Base-by-base conservation (phyloP, 139 green algal genomes). In the Volvox africanus region DNA sequence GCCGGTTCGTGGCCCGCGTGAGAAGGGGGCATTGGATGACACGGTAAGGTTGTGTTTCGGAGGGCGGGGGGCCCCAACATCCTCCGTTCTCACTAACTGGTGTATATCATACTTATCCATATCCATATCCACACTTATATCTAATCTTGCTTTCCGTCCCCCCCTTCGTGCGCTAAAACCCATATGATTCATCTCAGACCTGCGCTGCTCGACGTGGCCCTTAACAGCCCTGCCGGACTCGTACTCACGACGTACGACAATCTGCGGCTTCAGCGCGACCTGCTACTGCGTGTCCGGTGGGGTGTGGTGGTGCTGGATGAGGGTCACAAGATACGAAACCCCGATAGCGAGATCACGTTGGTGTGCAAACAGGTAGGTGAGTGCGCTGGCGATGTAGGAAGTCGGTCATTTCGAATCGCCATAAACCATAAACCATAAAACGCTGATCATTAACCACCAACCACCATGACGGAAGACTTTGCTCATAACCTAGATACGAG, bases 321-420 rank as follows among this genome's bases (percentile, higher is more conserved):
- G 93, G 98, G 98, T 0, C 98, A 99, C 94, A 98, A 98, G 92
- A 99, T 99, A 55, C 93, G 97, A 36, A 99, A 99, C 94, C 98
- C 98, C 11, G 98, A 99, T 91, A 95, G 96, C 13, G 97, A 99
- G 83, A 95, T 99, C 86, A 98, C 97, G 22, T 93, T 99, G 50
- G 93, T 96, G 76, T 94, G 92, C 89, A 98, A 99, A 95, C 95
- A 96, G 93, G 91, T 95, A 80, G 92, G 94, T 28, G 11, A 28
- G 5, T 73, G 65, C 9, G 44, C 5, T 9, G 5, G 44, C 44
- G 44, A 55, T 55, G 9, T 5, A 55, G 5, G 44, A 55, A 55
- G 9, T 14, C 44, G 44, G 44, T 14, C 44, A 55, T 61, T n/a
- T n/a, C n/a, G n/a, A n/a, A n/a, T n/a, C n/a, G n/a, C n/a, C n/a